Evolutionary conservation across 768 basidiomycete species (phyloP), one percentile per base, ranked within the genome.

Genomic region (Tricholoma hemisulphureum): DNA sequence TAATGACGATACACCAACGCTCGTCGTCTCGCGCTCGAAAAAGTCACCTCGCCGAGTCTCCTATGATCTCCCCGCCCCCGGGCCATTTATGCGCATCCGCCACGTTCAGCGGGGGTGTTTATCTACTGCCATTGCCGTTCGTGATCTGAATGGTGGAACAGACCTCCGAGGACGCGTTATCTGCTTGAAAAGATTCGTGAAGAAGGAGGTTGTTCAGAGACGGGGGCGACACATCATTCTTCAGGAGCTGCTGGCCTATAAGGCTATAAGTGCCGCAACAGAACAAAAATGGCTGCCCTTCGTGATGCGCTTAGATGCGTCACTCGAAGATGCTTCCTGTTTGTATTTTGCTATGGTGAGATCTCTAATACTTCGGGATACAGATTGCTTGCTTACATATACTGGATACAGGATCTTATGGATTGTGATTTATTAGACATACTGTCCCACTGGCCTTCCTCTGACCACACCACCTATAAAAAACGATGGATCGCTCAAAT

Each of bases 281-380:
- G 35, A 58, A 6, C 16, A 55, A 51, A 63, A 57, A 13, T 75
- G 73, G 26, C 63, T 58, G 5, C 65, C 61, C 1, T 80, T 75
- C 55, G 63, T 80, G 23, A 80, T 80, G 62, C 63, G 72, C 39
- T 46, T 78, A 49, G 73, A 73, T 48, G 75, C 71, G 16, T 68
- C 71, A 0, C 65, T 80, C 34, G 72, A 73, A 50, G 70, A 75
- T 18, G 56, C 50, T 2, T 24, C 51, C 20, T 49, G 51, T 0
- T 49, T 78, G 31, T 73, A 68, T 58, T 76, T 80, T 14, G 72
- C 67, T 4, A 79, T 80, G 77, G 78, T 75, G 56, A 58, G 73
- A 62, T 23, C 10, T 23, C 16, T 24, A n/a, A 11, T 31, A 51
- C 31, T 31, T 29, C n/a, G 21, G 5, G 14, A 2, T 43, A 29